Percentiles rank a stretch among this genome's conserved stretches.
phyloP scores from a whole-genome alignment of 371 early-diverging fungal species.

The Batrachochytrium dendrobatidis region DNA sequence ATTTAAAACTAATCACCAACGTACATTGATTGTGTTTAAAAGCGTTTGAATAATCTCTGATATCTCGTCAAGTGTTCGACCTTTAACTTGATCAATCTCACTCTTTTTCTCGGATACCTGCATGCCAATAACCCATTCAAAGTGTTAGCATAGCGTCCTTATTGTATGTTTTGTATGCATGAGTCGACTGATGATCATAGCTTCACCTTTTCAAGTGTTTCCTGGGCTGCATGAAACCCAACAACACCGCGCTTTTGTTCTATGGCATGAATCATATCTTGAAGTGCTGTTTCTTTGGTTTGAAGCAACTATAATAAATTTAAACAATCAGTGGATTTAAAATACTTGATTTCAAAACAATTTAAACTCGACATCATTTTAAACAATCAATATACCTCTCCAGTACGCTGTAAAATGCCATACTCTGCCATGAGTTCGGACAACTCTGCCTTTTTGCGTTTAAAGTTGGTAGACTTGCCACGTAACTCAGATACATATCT shows the following conservation, averaged over 20 bases:
- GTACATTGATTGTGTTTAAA: constrained; percentile 33
- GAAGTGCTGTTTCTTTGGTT: constrained; percentile 21
- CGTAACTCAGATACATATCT: constrained; percentile 46
- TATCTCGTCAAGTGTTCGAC: constrained; percentile 40
- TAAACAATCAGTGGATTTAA: too few species aligned
- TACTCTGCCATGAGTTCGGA: constrained; percentile 37
- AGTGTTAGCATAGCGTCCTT: neutral
- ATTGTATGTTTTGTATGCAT: neutral
- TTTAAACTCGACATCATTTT: neutral
- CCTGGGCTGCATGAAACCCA: constrained; percentile 37
- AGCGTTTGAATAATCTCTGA: constrained; percentile 38
- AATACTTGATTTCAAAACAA: too few species aligned
- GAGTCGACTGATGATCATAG: too few species aligned
- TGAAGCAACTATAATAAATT: constrained; percentile 33
- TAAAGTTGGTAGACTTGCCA: constrained; percentile 45
- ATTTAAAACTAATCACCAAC: neutral
- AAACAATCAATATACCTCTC: constrained; percentile 32
- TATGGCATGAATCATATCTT: constrained; percentile 20
- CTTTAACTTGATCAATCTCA: constrained; percentile 44
- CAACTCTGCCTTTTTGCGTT: constrained; percentile 42
- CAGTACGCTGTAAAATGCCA: constrained; percentile 44
- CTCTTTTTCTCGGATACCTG: constrained; percentile 41
- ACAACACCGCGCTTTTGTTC: constrained; percentile 37
- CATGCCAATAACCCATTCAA: too few species aligned
- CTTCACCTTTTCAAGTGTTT: constrained; percentile 35